Evolutionary conservation across 805 yeast genomes (phyloP).

Genomic region (Metschnikowia gruessii): DNA sequence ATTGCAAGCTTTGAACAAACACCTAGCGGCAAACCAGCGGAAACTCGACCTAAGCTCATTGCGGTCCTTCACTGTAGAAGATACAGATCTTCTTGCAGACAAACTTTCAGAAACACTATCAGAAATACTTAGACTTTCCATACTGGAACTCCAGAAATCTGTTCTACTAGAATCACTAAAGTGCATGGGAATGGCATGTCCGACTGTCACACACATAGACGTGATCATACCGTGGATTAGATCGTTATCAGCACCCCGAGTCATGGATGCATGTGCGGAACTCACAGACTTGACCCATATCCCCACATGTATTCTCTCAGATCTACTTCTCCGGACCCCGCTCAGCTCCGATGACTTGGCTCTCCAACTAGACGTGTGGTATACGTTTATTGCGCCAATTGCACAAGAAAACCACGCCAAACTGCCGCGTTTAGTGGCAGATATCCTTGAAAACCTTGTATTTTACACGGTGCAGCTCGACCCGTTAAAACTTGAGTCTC

Average conservation of each 20-base stretch:
- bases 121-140: too few relatives aligned
- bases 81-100: not conserved
- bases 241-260: constrained; percentile 30
- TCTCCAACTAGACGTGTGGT: constrained; percentile 40
- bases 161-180: constrained; percentile 1
- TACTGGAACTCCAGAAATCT: not conserved
- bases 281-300: constrained; percentile 28
- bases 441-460: constrained; percentile 26
- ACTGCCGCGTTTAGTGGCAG: constrained; percentile 15
- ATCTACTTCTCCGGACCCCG: constrained; percentile 40
- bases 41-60: not conserved
- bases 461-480: constrained; percentile 29
- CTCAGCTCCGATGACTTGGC: constrained; percentile 28
- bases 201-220: not conserved
- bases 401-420: constrained; percentile 22
- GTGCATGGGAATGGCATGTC: constrained; percentile 9
- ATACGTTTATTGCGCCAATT: constrained; percentile 24
- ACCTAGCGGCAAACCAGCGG: not conserved
- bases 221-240: constrained; percentile 28
- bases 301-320: constrained; percentile 40
- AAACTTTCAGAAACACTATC: too few relatives aligned
- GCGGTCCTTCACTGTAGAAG: not conserved
- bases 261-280: constrained; percentile 32
- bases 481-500: constrained; percentile 19
- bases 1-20: constrained; percentile 5